Base-by-base conservation (phyloP, 1,284 basidiomycete genomes). In the Cutaneotrichosporon sp. region DNA sequence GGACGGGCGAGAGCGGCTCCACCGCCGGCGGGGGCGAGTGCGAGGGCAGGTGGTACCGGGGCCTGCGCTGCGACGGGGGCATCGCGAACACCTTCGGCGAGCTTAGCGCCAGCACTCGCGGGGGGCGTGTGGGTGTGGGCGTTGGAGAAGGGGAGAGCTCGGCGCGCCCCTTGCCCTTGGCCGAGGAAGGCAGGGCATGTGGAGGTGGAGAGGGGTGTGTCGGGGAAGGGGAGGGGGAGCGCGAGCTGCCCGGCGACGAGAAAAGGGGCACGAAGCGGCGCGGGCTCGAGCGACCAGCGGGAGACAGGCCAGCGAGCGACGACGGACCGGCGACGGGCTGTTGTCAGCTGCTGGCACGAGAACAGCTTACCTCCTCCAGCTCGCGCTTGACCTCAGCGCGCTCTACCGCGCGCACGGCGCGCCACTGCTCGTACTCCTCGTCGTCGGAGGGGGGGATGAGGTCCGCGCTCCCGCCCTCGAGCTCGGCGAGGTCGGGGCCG, bases 351-450 rank as follows among this genome's bases (percentile, higher is more conserved):
- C 43, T 22, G 43, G 11, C 9, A 27, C 25, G 24, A 25, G 46
- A 18, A 6, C 25, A 13, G 47, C 53, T 34, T 36, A 50, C 31
- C 53, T 50, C 25, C 24, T 31, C 31, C 34, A 25, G 20, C 51
- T 22, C 34, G 31, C 3, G 38, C 38, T 42, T 42, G 38, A 29
- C 29, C 20, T 56, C 54, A 2, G 25, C 14, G 1, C 60, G 20
- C 50, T 61, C 55, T 3, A 61, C 60, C 2, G 54, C 60, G 24
- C 60, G 49, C n/a, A 61, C 50, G 5, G 54, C 68, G 22, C 54
- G 62, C 76, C 76, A 78, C 4, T 54, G 63, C 34, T 74, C 73
- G 46, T 71, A 77, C 64, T 78, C 76, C 10, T 76, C 76, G 18
- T 76, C 74, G 27, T 76, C 74, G 16, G 65, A 69, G 2, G 76